Evolutionary conservation across 192 early-diverging fungal species (phyloP), one percentile per base, ranked within the genome.

Genomic region (Linnemannia zychae): DNA sequence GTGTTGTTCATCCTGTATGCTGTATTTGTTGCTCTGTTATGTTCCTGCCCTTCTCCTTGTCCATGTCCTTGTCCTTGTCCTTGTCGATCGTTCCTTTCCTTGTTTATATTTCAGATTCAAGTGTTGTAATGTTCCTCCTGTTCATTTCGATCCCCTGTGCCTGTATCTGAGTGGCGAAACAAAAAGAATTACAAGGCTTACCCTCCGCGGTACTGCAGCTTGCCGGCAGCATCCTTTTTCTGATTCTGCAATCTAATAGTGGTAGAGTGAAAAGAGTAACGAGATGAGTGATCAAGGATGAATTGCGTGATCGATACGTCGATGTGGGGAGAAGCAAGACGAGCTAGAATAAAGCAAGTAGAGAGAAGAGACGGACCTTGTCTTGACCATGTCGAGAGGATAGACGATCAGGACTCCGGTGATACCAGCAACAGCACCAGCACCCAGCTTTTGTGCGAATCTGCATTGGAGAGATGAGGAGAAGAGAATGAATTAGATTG

Each of bases 351-450:
- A 36, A 34, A 38, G 22, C 36, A 48, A 44, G 40, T 9, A 44
- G 40, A 3, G 9, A 44, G 4, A 44, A 6, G 40, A 44, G 0
- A 73, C 82, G 12, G n/a, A 85, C 83, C 83, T 78, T 60, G 94
- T 93, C 82, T 95, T 95, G 70, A 95, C 93, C 88, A 95, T 93
- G 88, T 95, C 94, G 22, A 93, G 86, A 11, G 92, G 92, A 69
- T 92, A 93, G 46, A 93, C 91, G 46, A 92, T 91, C 75, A 91
- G 87, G 3, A 91, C 90, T 31, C 92, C 92, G 1, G 89, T 89
- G 69, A 93, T 90, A 15, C 92, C 92, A 1, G 92, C 92, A 18
- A 93, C 76, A 12, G 92, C 92, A 47, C 92, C 92, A 57, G 90
- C 90, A 48, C 82, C 90, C 36, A 93, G 83, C 44, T 85, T 85